Conservation (phyloP, 805 yeast species). For the Ogataea siamensis region DNA sequence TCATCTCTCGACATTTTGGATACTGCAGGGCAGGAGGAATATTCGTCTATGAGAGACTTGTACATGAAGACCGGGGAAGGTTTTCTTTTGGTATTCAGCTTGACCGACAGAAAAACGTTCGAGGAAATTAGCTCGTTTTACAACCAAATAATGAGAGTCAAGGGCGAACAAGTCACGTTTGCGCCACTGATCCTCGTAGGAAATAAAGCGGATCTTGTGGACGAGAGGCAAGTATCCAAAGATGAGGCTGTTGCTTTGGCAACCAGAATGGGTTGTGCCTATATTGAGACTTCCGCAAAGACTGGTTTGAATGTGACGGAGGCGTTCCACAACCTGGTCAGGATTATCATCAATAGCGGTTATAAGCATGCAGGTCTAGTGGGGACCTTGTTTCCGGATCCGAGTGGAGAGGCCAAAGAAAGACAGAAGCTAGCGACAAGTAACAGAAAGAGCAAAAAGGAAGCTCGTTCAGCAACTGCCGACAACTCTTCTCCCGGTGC, state of each 20-base stretch:
- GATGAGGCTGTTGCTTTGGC: conserved; percentile 65
- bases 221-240: conserved; percentile 61
- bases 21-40: conserved; percentile 98
- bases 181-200: conserved; percentile 81
- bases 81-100: conserved; percentile 81
- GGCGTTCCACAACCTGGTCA: conserved; percentile 37
- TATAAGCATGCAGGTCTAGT: conserved; percentile 27
- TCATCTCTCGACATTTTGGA: conserved; percentile 85
- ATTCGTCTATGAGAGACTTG: conserved; percentile 89
- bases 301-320: conserved; percentile 73
- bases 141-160: conserved; percentile 43
- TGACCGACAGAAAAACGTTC: conserved; percentile 80
- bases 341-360: conserved; percentile 30
- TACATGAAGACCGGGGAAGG: conserved; percentile 98
- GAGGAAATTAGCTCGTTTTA: conserved; percentile 78
- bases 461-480: conserved; percentile 4
- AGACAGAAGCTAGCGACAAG: conserved; percentile 9
- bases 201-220: conserved; percentile 65
- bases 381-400: conserved; percentile 30
- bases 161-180: conserved; percentile 49
- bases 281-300: conserved; percentile 92
- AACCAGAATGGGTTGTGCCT: conserved; percentile 62
- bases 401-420: conserved; percentile 24
- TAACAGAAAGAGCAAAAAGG: conserved; percentile 17
- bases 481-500: conserved; percentile 7